These are phyloP conservation scores for Zymoseptoria brevis DNA, from an alignment of 2,329 filamentous ascomycete genomes.

Conservation along the genomic window DNA sequence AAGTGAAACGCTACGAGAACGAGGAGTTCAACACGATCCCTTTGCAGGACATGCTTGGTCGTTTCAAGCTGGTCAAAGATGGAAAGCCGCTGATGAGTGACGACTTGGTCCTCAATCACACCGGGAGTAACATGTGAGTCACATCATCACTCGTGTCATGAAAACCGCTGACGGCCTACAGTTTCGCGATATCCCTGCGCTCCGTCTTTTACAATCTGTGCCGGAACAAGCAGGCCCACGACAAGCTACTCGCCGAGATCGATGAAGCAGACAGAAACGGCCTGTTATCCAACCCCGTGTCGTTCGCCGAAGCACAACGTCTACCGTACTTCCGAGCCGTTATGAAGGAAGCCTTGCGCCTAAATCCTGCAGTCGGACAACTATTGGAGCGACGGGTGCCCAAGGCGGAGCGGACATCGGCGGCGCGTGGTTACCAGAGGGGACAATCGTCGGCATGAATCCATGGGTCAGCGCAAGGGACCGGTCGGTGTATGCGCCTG, in stretches of 20 bases:
- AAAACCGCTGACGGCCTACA: slow-evolving; percentile 26
- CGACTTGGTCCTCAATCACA: slow-evolving; percentile 14
- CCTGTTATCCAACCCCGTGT: slow-evolving; percentile 25
- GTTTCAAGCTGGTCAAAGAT: slow-evolving; percentile 19
- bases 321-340: slow-evolving; percentile 38
- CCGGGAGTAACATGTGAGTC: slow-evolving; percentile 34
- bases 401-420: slow-evolving; percentile 31
- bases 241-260: slow-evolving; percentile 30
- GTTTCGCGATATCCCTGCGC: slow-evolving; percentile 25
- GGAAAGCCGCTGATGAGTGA: slow-evolving; percentile 18
- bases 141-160: slow-evolving; percentile 8
- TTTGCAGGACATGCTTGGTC: slow-evolving; percentile 18
- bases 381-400: slow-evolving; percentile 35
- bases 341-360: slow-evolving; percentile 39
- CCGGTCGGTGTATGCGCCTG: slow-evolving; percentile 24
- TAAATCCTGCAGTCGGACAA: slow-evolving; percentile 37
- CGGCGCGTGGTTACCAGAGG: slow-evolving; percentile 27
- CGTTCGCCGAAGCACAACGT: slow-evolving; percentile 26
- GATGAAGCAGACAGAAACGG: slow-evolving; percentile 19
- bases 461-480: slow-evolving; percentile 30
- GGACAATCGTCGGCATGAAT: slow-evolving; percentile 26
- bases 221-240: slow-evolving; percentile 26
- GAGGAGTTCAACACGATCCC: slow-evolving; percentile 12
- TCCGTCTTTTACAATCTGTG: slow-evolving; percentile 33
- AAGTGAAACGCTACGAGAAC: slow-evolving; percentile 15